phyloP scores from a whole-genome alignment of 331 rosid genomes.

The Cucumis variabilis region DNA sequence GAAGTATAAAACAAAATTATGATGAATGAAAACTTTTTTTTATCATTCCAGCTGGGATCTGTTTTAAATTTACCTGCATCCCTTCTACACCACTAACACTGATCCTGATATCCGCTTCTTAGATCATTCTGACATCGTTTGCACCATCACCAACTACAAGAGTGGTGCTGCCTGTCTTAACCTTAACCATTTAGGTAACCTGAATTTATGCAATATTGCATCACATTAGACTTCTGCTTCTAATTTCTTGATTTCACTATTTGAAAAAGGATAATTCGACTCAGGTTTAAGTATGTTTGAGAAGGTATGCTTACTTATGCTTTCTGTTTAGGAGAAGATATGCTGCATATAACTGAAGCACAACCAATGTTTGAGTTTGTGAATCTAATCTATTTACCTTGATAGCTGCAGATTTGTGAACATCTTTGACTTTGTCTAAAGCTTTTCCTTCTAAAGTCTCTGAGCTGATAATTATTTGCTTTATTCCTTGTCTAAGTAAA shows the following conservation, averaged over 20 bases:
- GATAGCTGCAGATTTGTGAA: slow-evolving; percentile 51
- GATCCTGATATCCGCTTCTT: slow-evolving; percentile 97
- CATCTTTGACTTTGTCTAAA: slow-evolving; percentile 67
- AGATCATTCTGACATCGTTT: slow-evolving; percentile 98
- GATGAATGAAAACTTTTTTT: slow-evolving; percentile 22
- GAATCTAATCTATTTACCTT: slow-evolving; percentile 35
- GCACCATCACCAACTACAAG: slow-evolving; percentile 99
- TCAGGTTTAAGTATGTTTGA: neutral
- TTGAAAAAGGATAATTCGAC: neutral
- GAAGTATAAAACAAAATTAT: slow-evolving; percentile 4
- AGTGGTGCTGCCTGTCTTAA: slow-evolving; percentile 70
- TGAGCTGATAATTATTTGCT: slow-evolving; percentile 78
- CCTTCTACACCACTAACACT: slow-evolving; percentile 99
- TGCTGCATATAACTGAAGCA: slow-evolving; percentile 96
- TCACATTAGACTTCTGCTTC: neutral
- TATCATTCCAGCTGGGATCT: slow-evolving; percentile 22
- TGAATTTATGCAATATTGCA: slow-evolving; percentile 37
- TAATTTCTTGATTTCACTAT: neutral
- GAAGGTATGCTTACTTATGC: slow-evolving; percentile 74
- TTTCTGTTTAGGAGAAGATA: slow-evolving; percentile 99
- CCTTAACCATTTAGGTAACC: slow-evolving; percentile 87
- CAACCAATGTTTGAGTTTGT: slow-evolving; percentile 65
- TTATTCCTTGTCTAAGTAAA: slow-evolving; percentile 96
- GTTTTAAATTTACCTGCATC: slow-evolving; percentile 80
- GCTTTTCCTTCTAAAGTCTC: slow-evolving; percentile 81